These are phyloP conservation scores for Prototheca stagnorum DNA, from an alignment of 163 green algal species.

Conservation along the genomic window DNA sequence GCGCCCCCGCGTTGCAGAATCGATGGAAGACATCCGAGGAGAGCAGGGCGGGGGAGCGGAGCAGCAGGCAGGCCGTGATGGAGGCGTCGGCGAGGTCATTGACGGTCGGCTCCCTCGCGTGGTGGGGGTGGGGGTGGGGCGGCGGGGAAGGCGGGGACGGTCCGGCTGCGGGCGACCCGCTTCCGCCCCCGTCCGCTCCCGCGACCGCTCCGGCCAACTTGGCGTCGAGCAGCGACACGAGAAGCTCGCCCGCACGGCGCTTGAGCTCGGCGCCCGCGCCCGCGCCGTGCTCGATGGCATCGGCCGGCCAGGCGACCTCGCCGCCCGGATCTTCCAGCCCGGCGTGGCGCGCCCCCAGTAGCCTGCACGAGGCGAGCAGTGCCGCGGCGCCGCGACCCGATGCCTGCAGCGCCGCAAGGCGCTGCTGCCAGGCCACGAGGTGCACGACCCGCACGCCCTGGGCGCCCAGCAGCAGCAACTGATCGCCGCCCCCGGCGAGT, in stretches of 20 bases:
- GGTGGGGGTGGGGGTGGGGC: too few species aligned
- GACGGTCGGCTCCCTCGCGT: too few species aligned
- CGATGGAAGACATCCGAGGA: slow-evolving; percentile 38
- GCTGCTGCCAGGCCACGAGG: slow-evolving; percentile 60
- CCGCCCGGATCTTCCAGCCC: too few species aligned
- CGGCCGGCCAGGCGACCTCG: too few species aligned
- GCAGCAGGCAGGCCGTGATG: slow-evolving; percentile 40
- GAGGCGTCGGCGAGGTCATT: slow-evolving; percentile 22
- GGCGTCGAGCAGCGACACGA: not conserved
- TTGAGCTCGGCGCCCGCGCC: too few species aligned
- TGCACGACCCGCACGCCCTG: slow-evolving; percentile 33
- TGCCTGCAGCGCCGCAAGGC: slow-evolving; percentile 41
- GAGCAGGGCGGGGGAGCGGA: slow-evolving; percentile 27
- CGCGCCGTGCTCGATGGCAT: too few species aligned
- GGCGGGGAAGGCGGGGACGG: not conserved
- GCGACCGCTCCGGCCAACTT: not conserved
- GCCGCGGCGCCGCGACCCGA: slow-evolving; percentile 8
- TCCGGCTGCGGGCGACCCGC: slow-evolving; percentile 13
- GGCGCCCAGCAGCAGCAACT: slow-evolving; percentile 43
- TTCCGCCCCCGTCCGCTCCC: not conserved
- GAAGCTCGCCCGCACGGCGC: too few species aligned
- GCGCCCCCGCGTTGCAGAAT: not conserved
- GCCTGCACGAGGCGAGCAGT: too few species aligned
- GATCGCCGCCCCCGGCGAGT: slow-evolving; percentile 14
- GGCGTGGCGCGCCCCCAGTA: too few species aligned